phyloP scores from a whole-genome alignment of 2,329 filamentous ascomycete species.

The Pseudonectria buxi region DNA sequence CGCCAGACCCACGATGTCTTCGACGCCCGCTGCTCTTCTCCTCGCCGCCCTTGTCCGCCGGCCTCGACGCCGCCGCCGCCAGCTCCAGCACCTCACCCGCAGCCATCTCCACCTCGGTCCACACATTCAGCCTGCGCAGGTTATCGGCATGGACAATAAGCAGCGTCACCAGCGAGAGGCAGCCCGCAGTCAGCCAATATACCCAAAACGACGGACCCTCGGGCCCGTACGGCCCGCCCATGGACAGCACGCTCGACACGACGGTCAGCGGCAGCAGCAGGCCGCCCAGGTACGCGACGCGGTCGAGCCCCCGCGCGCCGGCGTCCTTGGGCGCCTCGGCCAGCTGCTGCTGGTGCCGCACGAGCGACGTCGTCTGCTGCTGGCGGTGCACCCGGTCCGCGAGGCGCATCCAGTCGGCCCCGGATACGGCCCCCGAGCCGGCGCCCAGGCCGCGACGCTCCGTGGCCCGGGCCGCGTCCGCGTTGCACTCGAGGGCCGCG shows the following conservation, averaged over 20 bases:
- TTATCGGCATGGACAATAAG: slow-evolving; percentile 43
- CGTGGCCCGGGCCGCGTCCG: slow-evolving; percentile 14
- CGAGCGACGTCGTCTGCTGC: slow-evolving; percentile 12
- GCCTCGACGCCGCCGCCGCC: slow-evolving; percentile 28
- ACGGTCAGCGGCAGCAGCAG: slow-evolving; percentile 42
- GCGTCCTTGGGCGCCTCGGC: slow-evolving; percentile 17
- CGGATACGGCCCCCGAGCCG: slow-evolving; percentile 8
- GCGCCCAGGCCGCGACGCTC: slow-evolving; percentile 8
- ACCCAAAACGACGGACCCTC: slow-evolving; percentile 38
- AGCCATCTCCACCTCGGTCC: slow-evolving; percentile 34
- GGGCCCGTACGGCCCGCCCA: slow-evolving; percentile 39
- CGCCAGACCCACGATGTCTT: too few relatives aligned
- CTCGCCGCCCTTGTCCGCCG: slow-evolving; percentile 11
- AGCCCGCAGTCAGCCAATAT: slow-evolving; percentile 39
- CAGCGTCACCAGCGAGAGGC: slow-evolving; percentile 32
- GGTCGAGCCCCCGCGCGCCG: slow-evolving; percentile 36
- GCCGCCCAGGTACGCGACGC: slow-evolving; percentile 44
- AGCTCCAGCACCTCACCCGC: slow-evolving; percentile 19
- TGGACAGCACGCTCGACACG: slow-evolving; percentile 41
- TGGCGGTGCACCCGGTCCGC: slow-evolving; percentile 17
- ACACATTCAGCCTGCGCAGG: slow-evolving; percentile 39
- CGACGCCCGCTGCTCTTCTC: too few relatives aligned
- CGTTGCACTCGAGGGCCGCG: slow-evolving; percentile 20
- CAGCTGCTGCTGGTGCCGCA: slow-evolving; percentile 1
- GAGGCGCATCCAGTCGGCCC: slow-evolving; percentile 16